Conservation (phyloP, 495 filamentous ascomycete genomes). For the Cenococcum geophilum region DNA sequence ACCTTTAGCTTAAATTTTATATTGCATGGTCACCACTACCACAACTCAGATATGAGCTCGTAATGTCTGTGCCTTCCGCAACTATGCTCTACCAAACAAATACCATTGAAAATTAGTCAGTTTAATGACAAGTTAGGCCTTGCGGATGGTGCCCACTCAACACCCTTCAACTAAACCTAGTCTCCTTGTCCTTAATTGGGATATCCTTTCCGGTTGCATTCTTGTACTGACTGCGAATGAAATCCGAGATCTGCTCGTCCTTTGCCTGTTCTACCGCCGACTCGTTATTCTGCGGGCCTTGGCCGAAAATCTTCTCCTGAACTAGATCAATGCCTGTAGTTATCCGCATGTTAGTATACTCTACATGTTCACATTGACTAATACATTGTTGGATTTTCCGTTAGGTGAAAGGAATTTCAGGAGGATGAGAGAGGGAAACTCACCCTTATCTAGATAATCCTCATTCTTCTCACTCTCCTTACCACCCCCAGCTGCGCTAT, state of each 20-base stretch:
- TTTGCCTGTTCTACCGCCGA: conserved; percentile 66
- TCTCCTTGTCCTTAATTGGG: conserved; percentile 58
- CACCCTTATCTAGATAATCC: conserved; percentile 41
- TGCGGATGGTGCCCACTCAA: background rate
- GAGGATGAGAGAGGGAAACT: background rate
- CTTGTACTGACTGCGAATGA: conserved; percentile 60
- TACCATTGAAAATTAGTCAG: too few relatives aligned
- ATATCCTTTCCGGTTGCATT: conserved; percentile 54
- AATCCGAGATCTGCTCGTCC: conserved; percentile 51
- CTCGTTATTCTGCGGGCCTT: conserved; percentile 63
- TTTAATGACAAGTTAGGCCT: too few relatives aligned
- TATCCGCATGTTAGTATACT: background rate
- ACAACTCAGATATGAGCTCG: too few relatives aligned
- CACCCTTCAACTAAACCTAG: conserved; percentile 33
- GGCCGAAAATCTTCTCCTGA: conserved; percentile 60
- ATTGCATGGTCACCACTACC: too few relatives aligned
- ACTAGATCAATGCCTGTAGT: conserved; percentile 57
- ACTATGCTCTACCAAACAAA: too few relatives aligned
- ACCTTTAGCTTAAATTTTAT: too few relatives aligned
- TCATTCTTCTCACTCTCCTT: conserved; percentile 63
- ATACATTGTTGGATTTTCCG: too few relatives aligned
- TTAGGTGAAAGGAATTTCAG: too few relatives aligned
- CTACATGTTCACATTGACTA: too few relatives aligned
- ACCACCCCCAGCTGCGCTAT: conserved; percentile 58
- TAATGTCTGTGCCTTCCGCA: too few relatives aligned